Percentiles rank a stretch among this genome's conserved stretches.
These are phyloP conservation scores for Tubosaeta sp. DNA, from an alignment of 768 basidiomycete species.

Conservation along the genomic window DNA sequence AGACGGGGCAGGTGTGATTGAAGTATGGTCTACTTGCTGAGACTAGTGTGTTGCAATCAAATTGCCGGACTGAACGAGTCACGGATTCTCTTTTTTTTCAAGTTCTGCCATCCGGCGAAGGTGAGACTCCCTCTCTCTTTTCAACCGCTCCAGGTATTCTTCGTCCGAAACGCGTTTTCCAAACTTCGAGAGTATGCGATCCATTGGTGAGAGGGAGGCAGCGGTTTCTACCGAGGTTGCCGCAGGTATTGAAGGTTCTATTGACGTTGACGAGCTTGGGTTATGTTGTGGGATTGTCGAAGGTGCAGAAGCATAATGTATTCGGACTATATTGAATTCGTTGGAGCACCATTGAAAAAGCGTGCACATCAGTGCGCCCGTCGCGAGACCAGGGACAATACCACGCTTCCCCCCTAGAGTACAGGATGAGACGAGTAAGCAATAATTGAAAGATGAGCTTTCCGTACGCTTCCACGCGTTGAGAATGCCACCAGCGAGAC, in stretches of 20 bases:
- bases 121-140: constrained; percentile 50
- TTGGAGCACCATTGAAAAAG: constrained; percentile 68
- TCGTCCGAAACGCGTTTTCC: constrained; percentile 59
- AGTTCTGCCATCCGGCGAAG: constrained; percentile 56
- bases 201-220: constrained; percentile 20
- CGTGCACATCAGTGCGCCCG: constrained; percentile 54
- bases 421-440: constrained; percentile 4
- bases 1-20: constrained; percentile 58
- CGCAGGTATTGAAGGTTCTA: constrained; percentile 10
- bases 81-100: constrained; percentile 34
- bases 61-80: background rate
- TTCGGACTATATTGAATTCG: constrained; percentile 55
- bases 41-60: background rate
- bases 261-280: background rate
- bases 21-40: constrained; percentile 45
- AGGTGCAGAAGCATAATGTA: constrained; percentile 48
- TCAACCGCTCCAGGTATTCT: constrained; percentile 61
- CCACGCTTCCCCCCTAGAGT: constrained; percentile 56
- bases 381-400: constrained; percentile 54
- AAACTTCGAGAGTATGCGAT: constrained; percentile 35
- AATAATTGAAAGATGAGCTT: background rate
- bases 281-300: background rate
- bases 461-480: constrained; percentile 54
- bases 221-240: background rate
- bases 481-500: constrained; percentile 56